These are phyloP conservation scores for Bipolaris sorokiniana DNA, from an alignment of 2,329 filamentous ascomycete genomes.

Conservation along the genomic window DNA sequence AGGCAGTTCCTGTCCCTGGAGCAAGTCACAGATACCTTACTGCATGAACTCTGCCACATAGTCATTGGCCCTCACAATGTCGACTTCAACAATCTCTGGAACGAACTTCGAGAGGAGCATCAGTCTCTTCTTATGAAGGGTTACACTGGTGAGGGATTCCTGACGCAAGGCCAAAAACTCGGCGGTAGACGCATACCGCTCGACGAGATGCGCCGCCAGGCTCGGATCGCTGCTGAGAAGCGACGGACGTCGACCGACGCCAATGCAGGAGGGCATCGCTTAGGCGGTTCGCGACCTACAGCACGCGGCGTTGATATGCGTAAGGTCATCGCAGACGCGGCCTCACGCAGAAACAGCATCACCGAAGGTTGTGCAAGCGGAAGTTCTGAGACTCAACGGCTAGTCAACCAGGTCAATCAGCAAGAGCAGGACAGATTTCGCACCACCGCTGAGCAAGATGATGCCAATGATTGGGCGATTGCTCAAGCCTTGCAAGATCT, in stretches of 20 bases:
- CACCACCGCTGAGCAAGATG: slow-evolving; percentile 85
- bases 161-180: slow-evolving; percentile 74
- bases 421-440: slow-evolving; percentile 74
- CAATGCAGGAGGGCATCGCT: slow-evolving; percentile 73
- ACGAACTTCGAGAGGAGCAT: slow-evolving; percentile 86
- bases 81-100: slow-evolving; percentile 85
- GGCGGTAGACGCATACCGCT: slow-evolving; percentile 65
- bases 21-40: slow-evolving; percentile 84
- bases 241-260: slow-evolving; percentile 63
- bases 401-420: slow-evolving; percentile 69
- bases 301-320: slow-evolving; percentile 71
- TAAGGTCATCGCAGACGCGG: slow-evolving; percentile 72
- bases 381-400: slow-evolving; percentile 68
- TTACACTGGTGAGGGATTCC: slow-evolving; percentile 88
- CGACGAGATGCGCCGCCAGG: slow-evolving; percentile 75
- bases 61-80: slow-evolving; percentile 81
- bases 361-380: slow-evolving; percentile 78
- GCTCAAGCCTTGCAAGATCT: slow-evolving; percentile 85
- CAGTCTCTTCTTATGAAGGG: slow-evolving; percentile 77
- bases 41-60: slow-evolving; percentile 92
- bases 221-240: slow-evolving; percentile 76
- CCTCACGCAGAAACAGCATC: slow-evolving; percentile 68
- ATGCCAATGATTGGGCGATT: slow-evolving; percentile 86
- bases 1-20: slow-evolving; percentile 81
- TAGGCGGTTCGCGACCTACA: slow-evolving; percentile 68